These are phyloP conservation scores for Aeminium ludgeri DNA, from an alignment of 495 filamentous ascomycete species.

Conservation along the genomic window DNA sequence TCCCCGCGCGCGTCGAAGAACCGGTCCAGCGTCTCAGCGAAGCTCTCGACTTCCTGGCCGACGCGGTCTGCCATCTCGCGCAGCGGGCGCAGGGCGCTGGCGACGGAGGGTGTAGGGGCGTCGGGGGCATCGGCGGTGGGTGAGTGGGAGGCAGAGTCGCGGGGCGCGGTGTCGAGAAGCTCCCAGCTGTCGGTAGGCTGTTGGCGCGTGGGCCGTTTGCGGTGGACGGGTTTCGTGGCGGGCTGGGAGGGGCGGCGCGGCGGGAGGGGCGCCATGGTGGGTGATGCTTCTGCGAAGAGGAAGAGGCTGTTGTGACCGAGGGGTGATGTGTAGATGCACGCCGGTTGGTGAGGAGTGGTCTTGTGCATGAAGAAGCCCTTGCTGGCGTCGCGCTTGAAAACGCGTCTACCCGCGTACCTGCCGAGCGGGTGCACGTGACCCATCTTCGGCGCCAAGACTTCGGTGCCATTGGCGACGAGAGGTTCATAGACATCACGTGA, in stretches of 20 bases:
- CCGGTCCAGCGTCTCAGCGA: constrained; percentile 14
- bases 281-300: no score
- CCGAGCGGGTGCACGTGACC: no score
- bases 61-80: constrained; percentile 18
- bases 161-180: constrained; percentile 1
- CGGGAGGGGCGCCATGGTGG: no score
- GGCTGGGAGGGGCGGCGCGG: not conserved
- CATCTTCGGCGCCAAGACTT: no score
- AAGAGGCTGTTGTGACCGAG: no score
- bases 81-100: constrained; percentile 12
- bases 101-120: not conserved
- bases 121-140: not conserved
- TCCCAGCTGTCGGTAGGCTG: constrained; percentile 4
- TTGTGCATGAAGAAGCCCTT: no score
- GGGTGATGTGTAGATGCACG: not conserved
- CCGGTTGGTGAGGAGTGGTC: not conserved
- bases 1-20: constrained; percentile 12
- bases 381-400: no score
- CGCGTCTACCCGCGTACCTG: no score
- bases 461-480: no score
- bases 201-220: constrained; percentile 1
- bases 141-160: no score
- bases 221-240: constrained; percentile 1
- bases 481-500: no score
- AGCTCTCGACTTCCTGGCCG: constrained; percentile 17